These are phyloP conservation scores for Globisporangium cederbergense DNA, from an alignment of 352 stramenopile genomes.

Conservation along the genomic window DNA sequence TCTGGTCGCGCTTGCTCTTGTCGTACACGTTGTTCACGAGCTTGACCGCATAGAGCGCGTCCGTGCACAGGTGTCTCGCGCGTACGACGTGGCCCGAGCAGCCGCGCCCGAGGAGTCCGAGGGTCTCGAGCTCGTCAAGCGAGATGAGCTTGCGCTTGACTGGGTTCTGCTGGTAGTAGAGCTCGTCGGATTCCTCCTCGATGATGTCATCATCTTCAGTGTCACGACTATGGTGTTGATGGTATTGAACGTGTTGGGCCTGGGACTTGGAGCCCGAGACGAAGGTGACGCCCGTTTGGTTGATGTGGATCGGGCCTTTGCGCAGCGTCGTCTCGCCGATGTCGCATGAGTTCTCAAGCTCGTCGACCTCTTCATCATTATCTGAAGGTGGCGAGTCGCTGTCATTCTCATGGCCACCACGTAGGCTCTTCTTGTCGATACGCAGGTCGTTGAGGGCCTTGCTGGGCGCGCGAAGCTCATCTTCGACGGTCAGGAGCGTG, in stretches of 20 bases:
- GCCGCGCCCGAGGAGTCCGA: slow-evolving; percentile 52
- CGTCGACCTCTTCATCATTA: slow-evolving; percentile 31
- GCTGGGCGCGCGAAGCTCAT: slow-evolving; percentile 16
- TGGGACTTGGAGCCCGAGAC: slow-evolving; percentile 13
- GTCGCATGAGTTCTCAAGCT: slow-evolving; percentile 63
- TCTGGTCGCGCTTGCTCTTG: slow-evolving; percentile 67
- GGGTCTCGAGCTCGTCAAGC: slow-evolving; percentile 50
- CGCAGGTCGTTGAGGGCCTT: neutral
- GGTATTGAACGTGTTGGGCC: neutral
- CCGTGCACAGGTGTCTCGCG: slow-evolving; percentile 33
- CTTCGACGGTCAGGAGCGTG: slow-evolving; percentile 19
- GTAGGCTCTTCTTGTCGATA: slow-evolving; percentile 9
- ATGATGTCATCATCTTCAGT: slow-evolving; percentile 11
- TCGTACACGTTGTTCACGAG: slow-evolving; percentile 77
- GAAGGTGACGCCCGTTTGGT: slow-evolving; percentile 58
- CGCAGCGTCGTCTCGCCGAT: slow-evolving; percentile 72
- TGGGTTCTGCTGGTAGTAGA: neutral
- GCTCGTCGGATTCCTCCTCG: slow-evolving; percentile 18
- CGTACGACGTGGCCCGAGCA: slow-evolving; percentile 67
- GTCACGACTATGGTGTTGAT: neutral
- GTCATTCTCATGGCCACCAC: slow-evolving; percentile 10
- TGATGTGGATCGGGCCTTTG: slow-evolving; percentile 67
- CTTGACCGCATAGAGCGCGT: slow-evolving; percentile 59
- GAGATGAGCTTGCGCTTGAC: slow-evolving; percentile 27
- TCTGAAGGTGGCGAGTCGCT: slow-evolving; percentile 9